phyloP scores from a whole-genome alignment of 108 stramenopile species.

The Chaetoceros muelleri region DNA sequence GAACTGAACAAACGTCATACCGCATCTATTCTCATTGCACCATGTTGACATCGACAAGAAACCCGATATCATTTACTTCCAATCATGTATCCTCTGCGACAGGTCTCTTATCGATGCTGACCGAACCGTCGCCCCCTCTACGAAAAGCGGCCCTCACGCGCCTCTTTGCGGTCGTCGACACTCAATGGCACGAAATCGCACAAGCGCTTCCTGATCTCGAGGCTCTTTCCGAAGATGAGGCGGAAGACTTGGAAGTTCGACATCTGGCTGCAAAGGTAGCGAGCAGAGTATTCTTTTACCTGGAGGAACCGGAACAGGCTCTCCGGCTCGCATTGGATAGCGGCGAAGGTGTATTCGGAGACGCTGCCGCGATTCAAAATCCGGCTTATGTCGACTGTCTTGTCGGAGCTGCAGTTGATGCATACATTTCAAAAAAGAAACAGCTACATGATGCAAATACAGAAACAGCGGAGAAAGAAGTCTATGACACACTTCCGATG shows the following conservation, averaged over 20 bases:
- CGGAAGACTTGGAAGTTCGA: conserved; percentile 22
- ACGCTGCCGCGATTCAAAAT: conserved; percentile 12
- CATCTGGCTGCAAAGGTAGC: conserved; percentile 88
- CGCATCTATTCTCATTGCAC: no score
- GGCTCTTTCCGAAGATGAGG: conserved; percentile 62
- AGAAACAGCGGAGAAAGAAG: conserved; percentile 7
- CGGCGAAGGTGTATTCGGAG: conserved; percentile 78
- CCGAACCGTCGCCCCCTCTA: conserved; percentile 22
- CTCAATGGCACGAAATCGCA: conserved; percentile 80
- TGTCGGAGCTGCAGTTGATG: conserved; percentile 69
- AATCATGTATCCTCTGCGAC: conserved; percentile 14
- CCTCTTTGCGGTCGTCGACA: conserved; percentile 56
- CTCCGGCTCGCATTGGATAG: conserved; percentile 83
- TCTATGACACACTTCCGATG: conserved; percentile 46
- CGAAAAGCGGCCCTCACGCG: conserved; percentile 34
- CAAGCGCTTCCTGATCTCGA: conserved; percentile 71
- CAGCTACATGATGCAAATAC: conserved; percentile 6
- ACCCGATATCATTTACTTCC: not conserved
- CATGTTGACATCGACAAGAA: no score
- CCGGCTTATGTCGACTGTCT: conserved; percentile 64
- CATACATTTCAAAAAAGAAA: conserved; percentile 40
- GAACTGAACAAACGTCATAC: no score
- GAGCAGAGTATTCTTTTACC: conserved; percentile 91
- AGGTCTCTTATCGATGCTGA: conserved; percentile 28
- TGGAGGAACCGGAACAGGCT: conserved; percentile 95